Percentiles rank a stretch among this genome's conserved stretches.
These are phyloP conservation scores for Daldinia grandis DNA, from an alignment of 495 filamentous ascomycete genomes.

Conservation along the genomic window DNA sequence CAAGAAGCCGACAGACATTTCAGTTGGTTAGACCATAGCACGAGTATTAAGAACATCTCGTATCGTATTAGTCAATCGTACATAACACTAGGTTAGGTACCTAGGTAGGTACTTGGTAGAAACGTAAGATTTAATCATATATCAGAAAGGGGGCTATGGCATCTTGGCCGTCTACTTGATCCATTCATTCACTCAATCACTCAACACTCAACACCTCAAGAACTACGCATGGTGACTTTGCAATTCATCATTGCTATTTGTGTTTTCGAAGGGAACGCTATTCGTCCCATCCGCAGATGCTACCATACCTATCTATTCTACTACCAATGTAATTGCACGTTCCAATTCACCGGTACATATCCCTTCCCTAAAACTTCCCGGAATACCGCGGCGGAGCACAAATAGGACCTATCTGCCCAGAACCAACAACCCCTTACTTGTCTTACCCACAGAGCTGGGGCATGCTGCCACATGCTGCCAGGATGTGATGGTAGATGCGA, in stretches of 20 bases:
- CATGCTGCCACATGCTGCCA: not conserved
- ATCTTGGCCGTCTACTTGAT: not conserved
- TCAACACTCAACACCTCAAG: not conserved
- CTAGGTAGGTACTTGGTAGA: too few relatives aligned
- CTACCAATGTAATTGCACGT: not conserved
- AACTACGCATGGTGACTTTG: not conserved
- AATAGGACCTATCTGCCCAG: constrained; percentile 1
- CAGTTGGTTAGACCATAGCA: too few relatives aligned
- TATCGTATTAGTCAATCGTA: too few relatives aligned
- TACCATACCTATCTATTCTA: constrained; percentile 14
- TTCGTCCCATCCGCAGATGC: constrained; percentile 19
- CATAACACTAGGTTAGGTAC: too few relatives aligned
- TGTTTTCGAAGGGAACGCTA: constrained; percentile 9
- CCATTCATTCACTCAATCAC: not conserved
- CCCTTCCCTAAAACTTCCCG: constrained; percentile 3
- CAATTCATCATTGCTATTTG: constrained; percentile 20
- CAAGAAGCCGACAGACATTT: too few relatives aligned
- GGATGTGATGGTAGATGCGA: not conserved
- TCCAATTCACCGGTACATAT: not conserved
- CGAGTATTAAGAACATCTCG: too few relatives aligned
- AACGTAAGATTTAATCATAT: not conserved
- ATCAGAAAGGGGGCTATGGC: not conserved
- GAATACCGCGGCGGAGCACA: constrained; percentile 4
- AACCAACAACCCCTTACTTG: not conserved
- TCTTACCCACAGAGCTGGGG: not conserved